Base-by-base conservation (phyloP, 495 filamentous ascomycete species). In the Neohortaea acidophila region DNA sequence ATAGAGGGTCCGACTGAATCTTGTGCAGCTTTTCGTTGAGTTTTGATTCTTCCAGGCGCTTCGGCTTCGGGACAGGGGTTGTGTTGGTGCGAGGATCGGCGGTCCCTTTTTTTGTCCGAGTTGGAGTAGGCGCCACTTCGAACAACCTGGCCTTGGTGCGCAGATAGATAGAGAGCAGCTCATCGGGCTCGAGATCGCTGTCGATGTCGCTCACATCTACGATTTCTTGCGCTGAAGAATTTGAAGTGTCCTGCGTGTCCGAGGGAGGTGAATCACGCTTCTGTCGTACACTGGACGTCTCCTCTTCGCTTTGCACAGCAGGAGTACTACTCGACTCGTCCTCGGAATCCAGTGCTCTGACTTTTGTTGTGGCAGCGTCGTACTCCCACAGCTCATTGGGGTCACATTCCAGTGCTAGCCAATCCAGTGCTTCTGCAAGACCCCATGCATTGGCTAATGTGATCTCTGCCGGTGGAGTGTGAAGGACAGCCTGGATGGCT, bases 1-100 rank as follows among this genome's bases (percentile, higher is more conserved):
- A 92, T 7, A 97, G 60, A 1, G 89, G 67, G 51, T 97, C 89
- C 9, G 75, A 75, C 47, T 84, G 79, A 22, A 94, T 80, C 28
- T 69, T 70, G 8, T 73, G 68, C 14, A 93, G 62, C 52, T 84
- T 87, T 10, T 71, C 65, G 23, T 75, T 66, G 2, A 92, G 41
- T 37, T 73, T 80, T 11, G 21, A 41, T 15, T 52, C 43, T 22
- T 30, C 44, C 12, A 6, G 22, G 27, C 22, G 3, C 25, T 15
- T n/a, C 20, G 14, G 6, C 15, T 15, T n/a, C n/a, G n/a, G n/a
- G n/a, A 27, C 24, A 8, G n/a, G 7, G 7, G n/a, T 7, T 27
- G 8, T 27, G 24, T 8, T n/a, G 8, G 7, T 27, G 7, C 24
- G 24, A 7, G n/a, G 24, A 7, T 27, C 24, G 4, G 2, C 21